Base-by-base conservation (phyloP, 164 flowering plant genomes). In the Cinnamomum micranthum region DNA sequence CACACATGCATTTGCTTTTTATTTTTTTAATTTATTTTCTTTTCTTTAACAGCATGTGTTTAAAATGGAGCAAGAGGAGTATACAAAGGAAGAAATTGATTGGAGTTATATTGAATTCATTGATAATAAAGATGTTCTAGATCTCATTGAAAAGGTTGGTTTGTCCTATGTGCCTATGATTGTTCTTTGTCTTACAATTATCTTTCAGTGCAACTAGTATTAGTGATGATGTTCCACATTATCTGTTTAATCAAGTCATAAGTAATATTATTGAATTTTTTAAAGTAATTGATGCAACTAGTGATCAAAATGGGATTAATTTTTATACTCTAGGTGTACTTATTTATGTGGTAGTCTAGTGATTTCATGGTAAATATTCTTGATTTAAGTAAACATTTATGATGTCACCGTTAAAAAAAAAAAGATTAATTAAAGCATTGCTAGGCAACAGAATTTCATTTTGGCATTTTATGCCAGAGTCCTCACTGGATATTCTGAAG, bases 21-120 rank as follows among this genome's bases (percentile, higher is more conserved):
- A 12, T 73, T 50, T 72, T 80, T 58, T 41, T 41, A 41, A 41
- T 6, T 41, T 41, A 2, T 41, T 55, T 55, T 15, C 60, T 55
- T 55, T 55, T 41, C 47, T 41, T 71, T 77, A 50, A 70, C 96
- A 94, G 98, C 98, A 94, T 71, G 99, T 96, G 71, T 96, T 96
- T 79, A 96, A 94, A 83, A 92, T 93, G 97, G 98, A 94, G 86
- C 99, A 96, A 87, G 99, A 96, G 76, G 99, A 96, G 78, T 94
- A 96, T 80, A 93, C 93, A 22, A 96, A 87, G 79, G 99, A 96
- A 84, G 94, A 94, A 86, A 96, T 96, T 79, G 81, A 92, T 72
- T 96, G 99, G 99, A 96, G 99, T 82, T 96, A 96, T 80, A 96
- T 96, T 71, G 99, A 96, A 35, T 96, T 96, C 79, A 87, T 96